phyloP scores from a whole-genome alignment of 345 rosid genomes.

The Boechera retrofracta region DNA sequence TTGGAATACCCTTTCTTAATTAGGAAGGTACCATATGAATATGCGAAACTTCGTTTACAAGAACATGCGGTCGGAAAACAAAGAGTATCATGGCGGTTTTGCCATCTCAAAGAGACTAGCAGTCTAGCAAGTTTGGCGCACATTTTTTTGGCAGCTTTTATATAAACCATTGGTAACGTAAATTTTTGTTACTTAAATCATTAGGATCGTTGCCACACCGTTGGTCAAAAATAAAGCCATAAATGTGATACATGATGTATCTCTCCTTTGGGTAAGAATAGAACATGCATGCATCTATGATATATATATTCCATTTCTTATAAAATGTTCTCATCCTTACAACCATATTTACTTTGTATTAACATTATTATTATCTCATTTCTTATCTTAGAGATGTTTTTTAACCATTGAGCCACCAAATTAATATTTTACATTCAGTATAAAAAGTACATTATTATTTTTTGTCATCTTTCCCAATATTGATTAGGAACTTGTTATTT shows the following conservation, averaged over 20 bases:
- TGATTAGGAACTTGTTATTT: background rate
- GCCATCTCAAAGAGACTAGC: too few relatives aligned
- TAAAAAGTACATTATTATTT: background rate
- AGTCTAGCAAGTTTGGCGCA: background rate
- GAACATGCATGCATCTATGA: constrained; percentile 12
- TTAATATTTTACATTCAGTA: background rate
- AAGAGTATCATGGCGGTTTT: background rate
- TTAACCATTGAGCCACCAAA: background rate
- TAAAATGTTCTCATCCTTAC: background rate
- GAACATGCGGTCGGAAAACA: background rate
- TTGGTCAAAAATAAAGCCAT: constrained; percentile 8
- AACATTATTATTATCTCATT: background rate
- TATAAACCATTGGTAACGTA: background rate
- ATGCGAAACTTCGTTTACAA: background rate
- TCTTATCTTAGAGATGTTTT: background rate
- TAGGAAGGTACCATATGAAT: background rate
- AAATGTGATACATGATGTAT: constrained; percentile 8
- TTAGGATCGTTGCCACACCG: background rate
- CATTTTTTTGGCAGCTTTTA: background rate
- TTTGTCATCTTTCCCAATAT: background rate
- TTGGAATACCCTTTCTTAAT: background rate
- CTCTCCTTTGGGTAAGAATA: constrained; percentile 4
- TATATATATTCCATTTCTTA: background rate
- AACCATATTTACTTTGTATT: background rate
- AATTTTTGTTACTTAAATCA: constrained; percentile 14